These are phyloP conservation scores for Trametes pubescens DNA, from an alignment of 1,284 basidiomycete genomes.

Conservation along the genomic window DNA sequence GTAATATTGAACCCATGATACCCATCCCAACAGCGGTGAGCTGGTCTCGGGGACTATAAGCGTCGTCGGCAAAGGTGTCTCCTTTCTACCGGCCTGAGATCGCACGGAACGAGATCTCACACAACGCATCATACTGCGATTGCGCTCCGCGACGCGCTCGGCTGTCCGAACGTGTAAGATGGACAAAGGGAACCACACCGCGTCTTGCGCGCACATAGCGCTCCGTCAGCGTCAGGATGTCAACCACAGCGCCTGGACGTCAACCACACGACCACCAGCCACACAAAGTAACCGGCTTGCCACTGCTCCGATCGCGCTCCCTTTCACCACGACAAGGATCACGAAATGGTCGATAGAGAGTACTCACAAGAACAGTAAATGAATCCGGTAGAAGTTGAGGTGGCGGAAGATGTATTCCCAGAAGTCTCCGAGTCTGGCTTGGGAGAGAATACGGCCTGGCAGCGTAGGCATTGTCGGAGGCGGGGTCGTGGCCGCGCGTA, in stretches of 20 bases:
- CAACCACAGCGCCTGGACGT: not conserved
- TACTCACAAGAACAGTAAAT: constrained; percentile 62
- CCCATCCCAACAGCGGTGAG: not conserved
- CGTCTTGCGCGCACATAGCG: not conserved
- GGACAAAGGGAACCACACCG: not conserved
- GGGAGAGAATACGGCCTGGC: constrained; percentile 20
- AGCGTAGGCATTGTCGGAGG: constrained; percentile 23
- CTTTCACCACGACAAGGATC: not conserved
- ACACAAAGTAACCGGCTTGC: not conserved
- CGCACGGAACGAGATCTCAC: not conserved
- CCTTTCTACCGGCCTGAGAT: constrained; percentile 2
- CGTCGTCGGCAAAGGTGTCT: not conserved
- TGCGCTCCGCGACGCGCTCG: not conserved
- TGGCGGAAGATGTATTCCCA: constrained; percentile 46
- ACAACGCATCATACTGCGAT: not conserved
- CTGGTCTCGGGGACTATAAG: constrained; percentile 17
- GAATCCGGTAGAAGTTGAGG: constrained; percentile 77
- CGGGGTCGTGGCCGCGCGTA: not conserved
- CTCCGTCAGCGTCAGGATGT: not conserved
- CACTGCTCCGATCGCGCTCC: constrained; percentile 1
- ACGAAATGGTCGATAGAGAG: not conserved
- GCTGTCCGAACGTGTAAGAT: not conserved
- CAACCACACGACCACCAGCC: not conserved
- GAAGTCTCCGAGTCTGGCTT: constrained; percentile 14
- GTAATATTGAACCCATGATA: not conserved